Evolutionary conservation across 805 yeast species (phyloP).

Genomic region (Saccharomycopsis synnaedendra): DNA sequence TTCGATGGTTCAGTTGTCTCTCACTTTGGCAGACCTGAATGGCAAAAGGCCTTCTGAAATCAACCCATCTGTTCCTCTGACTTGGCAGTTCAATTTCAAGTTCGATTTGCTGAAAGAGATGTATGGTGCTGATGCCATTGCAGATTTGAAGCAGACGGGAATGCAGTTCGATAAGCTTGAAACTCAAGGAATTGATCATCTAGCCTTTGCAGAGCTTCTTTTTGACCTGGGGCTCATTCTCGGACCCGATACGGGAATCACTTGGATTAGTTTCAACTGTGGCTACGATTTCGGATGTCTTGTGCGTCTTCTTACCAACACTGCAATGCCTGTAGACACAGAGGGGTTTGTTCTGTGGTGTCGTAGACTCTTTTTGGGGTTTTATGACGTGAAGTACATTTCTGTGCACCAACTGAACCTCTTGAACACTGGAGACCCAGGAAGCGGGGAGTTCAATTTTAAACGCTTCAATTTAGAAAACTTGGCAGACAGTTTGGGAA

Average conservation of each 20-base stretch:
- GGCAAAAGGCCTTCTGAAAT: constrained; percentile 55
- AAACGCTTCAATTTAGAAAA: constrained; percentile 26
- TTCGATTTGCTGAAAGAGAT: constrained; percentile 71
- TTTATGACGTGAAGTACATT: constrained; percentile 67
- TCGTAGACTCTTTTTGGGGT: constrained; percentile 62
- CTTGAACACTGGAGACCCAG: constrained; percentile 11
- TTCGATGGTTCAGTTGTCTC: constrained; percentile 77
- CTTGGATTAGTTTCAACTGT: constrained; percentile 87
- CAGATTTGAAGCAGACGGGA: constrained; percentile 70
- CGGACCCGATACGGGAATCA: constrained; percentile 41
- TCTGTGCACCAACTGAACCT: constrained; percentile 23
- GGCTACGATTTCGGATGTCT: constrained; percentile 94
- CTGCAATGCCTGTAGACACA: constrained; percentile 69
- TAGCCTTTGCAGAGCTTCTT: constrained; percentile 73
- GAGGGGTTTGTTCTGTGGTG: constrained; percentile 68
- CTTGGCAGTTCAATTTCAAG: constrained; percentile 95
- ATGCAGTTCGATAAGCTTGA: constrained; percentile 68
- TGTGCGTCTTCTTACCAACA: constrained; percentile 63
- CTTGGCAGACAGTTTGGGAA: constrained; percentile 32
- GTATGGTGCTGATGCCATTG: constrained; percentile 79
- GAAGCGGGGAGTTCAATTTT: constrained; percentile 20
- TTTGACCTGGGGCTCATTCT: constrained; percentile 79
- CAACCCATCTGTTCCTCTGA: constrained; percentile 37
- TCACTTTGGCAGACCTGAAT: constrained; percentile 56
- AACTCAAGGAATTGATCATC: constrained; percentile 65